Conservation (phyloP, 768 basidiomycete genomes). For the Termitomyces sp. region DNA sequence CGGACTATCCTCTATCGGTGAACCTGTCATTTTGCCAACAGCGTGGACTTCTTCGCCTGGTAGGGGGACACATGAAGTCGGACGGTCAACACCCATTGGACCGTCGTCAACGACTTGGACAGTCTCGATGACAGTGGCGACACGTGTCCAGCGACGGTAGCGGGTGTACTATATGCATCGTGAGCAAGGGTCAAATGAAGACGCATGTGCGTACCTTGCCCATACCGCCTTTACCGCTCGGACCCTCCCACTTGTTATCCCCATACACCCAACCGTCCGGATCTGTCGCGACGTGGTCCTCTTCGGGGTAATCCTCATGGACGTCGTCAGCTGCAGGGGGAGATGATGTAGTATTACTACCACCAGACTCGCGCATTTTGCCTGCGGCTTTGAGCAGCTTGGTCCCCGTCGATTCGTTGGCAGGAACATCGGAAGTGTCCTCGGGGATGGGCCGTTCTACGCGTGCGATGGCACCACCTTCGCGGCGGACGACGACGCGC, state of each 20-base stretch:
- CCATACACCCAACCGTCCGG: conserved; percentile 90
- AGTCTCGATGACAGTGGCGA: conserved; percentile 72
- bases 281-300: conserved; percentile 60
- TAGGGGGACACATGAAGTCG: background rate
- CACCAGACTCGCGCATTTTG: conserved; percentile 34
- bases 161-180: conserved; percentile 62
- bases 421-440: conserved; percentile 25
- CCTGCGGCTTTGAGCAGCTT: conserved; percentile 53
- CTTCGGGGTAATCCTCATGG: conserved; percentile 30
- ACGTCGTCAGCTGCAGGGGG: conserved; percentile 20
- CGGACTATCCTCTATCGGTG: conserved; percentile 15
- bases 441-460: conserved; percentile 63
- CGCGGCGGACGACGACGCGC: conserved; percentile 66
- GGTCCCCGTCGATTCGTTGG: conserved; percentile 20
- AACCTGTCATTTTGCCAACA: conserved; percentile 10
- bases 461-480: conserved; percentile 42
- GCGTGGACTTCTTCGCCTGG: conserved; percentile 8
- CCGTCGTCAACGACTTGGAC: conserved; percentile 47
- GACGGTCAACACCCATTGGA: conserved; percentile 23
- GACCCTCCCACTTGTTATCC: conserved; percentile 92
- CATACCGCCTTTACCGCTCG: conserved; percentile 71
- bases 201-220: conserved; percentile 52
- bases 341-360: conserved; percentile 6
- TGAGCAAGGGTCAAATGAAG: background rate
- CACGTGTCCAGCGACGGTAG: conserved; percentile 79